Evolutionary conservation across 306 rosid genomes (phyloP).

Genomic region (Quercus rubra): DNA sequence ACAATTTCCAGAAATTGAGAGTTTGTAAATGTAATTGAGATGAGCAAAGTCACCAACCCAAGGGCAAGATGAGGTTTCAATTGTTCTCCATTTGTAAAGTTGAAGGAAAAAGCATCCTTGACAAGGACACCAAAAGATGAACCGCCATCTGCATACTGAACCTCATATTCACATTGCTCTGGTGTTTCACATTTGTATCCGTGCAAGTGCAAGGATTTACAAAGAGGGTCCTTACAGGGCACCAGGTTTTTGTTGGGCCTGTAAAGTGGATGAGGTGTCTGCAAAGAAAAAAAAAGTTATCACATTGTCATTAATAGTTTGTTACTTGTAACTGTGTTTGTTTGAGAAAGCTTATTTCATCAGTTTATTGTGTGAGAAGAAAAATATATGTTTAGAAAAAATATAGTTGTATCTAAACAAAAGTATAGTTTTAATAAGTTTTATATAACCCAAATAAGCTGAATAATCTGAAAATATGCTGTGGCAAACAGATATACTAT

Average conservation of each 20-base stretch:
- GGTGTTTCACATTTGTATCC: constrained; percentile 53
- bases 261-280: constrained; percentile 84
- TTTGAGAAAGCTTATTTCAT: no score
- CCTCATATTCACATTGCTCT: constrained; percentile 79
- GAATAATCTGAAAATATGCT: no score
- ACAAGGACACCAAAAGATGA: constrained; percentile 80
- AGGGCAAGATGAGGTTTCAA: constrained; percentile 64
- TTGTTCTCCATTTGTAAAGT: constrained; percentile 57
- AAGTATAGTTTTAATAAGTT: no score
- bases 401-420: no score
- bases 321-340: no score
- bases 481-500: no score
- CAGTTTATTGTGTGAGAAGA: no score
- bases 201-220: constrained; percentile 56
- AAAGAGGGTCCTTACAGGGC: constrained; percentile 63
- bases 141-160: constrained; percentile 82
- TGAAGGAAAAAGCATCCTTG: constrained; percentile 61
- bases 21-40: neutral
- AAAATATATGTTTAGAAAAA: no score
- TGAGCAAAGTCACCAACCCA: constrained; percentile 53
- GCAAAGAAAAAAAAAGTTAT: constrained; percentile 17
- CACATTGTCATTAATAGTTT: no score
- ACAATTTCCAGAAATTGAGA: neutral
- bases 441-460: no score
- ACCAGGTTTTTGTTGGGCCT: constrained; percentile 72